phyloP scores from a whole-genome alignment of 2,329 filamentous ascomycete species.

The Penicillium sp. region DNA sequence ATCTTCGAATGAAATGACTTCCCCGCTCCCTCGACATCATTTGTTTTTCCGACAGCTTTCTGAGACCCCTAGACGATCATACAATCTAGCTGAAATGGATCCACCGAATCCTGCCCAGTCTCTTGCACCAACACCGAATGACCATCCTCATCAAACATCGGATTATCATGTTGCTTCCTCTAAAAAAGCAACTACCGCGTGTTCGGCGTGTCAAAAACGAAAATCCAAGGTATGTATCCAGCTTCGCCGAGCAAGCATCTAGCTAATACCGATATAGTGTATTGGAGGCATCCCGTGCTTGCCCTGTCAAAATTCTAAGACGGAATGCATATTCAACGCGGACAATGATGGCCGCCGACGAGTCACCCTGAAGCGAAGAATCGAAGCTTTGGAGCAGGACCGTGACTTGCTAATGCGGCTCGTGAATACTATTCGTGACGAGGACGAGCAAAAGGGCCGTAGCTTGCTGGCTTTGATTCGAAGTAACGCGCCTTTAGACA shows the following conservation, averaged over 20 bases:
- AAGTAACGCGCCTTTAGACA: neutral
- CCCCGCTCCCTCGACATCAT: neutral
- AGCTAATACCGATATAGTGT: neutral
- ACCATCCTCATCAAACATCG: neutral
- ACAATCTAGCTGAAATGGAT: neutral
- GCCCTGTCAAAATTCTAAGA: neutral
- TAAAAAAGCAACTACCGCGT: neutral
- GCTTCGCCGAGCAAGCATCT: neutral
- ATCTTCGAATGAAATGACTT: neutral
- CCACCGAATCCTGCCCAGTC: neutral
- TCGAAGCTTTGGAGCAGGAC: constrained; percentile 15
- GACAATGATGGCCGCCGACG: constrained; percentile 15
- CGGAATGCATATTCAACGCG: neutral
- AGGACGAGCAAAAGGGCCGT: constrained; percentile 2
- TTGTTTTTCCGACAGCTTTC: neutral
- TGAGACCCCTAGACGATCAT: neutral
- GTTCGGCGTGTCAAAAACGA: neutral
- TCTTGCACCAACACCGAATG: neutral
- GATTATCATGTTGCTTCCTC: neutral
- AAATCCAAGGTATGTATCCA: neutral
- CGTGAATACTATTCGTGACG: constrained; percentile 11
- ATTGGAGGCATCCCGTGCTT: neutral
- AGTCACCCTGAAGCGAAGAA: constrained; percentile 7
- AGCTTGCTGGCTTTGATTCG: constrained; percentile 4
- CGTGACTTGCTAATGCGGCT: constrained; percentile 12